These are phyloP conservation scores for Melampsora larici-populina DNA, from an alignment of 1,284 basidiomycete species.

Conservation along the genomic window DNA sequence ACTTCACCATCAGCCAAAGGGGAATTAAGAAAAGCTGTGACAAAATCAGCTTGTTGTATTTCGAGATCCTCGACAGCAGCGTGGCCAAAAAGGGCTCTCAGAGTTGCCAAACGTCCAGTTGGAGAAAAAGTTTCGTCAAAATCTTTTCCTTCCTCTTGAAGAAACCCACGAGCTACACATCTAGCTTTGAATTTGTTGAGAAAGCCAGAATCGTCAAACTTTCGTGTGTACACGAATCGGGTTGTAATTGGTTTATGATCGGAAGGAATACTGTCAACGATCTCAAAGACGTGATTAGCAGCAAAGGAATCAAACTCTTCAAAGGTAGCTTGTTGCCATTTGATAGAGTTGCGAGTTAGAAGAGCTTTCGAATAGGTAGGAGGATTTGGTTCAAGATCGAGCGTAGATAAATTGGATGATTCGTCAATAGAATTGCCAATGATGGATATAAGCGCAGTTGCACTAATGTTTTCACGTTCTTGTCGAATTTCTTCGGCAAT, in stretches of 20 bases:
- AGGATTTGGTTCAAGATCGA: not conserved
- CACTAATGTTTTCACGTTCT: too few species aligned
- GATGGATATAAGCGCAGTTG: too few species aligned
- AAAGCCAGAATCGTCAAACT: too few species aligned
- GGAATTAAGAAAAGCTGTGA: too few species aligned
- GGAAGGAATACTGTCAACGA: not conserved
- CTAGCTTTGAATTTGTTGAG: conserved; percentile 29
- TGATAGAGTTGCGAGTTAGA: not conserved
- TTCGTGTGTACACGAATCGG: conserved; percentile 10
- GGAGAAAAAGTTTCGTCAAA: conserved; percentile 40
- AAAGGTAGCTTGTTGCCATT: not conserved
- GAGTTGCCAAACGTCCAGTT: too few species aligned
- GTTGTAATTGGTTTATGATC: too few species aligned
- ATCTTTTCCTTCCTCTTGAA: conserved; percentile 31
- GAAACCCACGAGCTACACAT: too few species aligned
- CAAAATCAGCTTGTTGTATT: too few species aligned
- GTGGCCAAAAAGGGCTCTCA: not conserved
- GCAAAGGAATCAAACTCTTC: too few species aligned
- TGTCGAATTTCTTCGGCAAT: too few species aligned
- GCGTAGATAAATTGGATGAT: too few species aligned
- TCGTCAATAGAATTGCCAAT: too few species aligned
- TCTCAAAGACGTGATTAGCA: conserved; percentile 29
- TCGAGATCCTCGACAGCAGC: conserved; percentile 1
- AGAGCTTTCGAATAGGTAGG: not conserved
- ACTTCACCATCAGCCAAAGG: conserved; percentile 11